Base-by-base conservation (phyloP, 768 basidiomycete species). In the Pisolithus marmoratus region DNA sequence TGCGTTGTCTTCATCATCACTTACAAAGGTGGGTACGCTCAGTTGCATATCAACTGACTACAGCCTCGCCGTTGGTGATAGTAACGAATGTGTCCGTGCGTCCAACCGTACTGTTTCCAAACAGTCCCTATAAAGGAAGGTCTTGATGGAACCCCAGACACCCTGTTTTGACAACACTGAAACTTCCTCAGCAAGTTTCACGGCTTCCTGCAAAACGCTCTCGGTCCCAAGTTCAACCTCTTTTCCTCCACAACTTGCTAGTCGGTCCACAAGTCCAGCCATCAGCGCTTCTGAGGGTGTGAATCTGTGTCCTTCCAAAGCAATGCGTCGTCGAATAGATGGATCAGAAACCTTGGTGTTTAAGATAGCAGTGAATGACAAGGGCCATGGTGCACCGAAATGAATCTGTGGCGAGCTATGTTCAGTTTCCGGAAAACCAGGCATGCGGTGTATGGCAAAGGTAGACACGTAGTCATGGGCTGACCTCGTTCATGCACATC, bases 401-500 rank as follows among this genome's bases (percentile, higher is more conserved):
- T 86, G 83, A 40, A 93, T 71, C 85, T 89, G 50, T 9, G 19
- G 17, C 3, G 19, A 15, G 24, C 43, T 26, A 41, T 41, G 7
- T 17, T 45, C 9, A 45, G 26, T 15, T 14, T 15, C 12, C 15
- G 24, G 14, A 45, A n/a, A 20, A 47, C 29, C 17, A 19, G 31
- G 23, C 40, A n/a, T 9, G n/a, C 24, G n/a, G 36, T 29, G 48
- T 8, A 15, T 7, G 36, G 19, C n/a, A 52, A 23, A 19, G 26
- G 2, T 46, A 17, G 38, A 43, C 8, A 38, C 41, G 11, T 23
- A n/a, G 8, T 7, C 37, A 42, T 2, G 2, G 6, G 14, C 37
- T 20, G 53, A 89, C 87, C 73, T 95, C 94, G 63, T 95, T 97
- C 93, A 96, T 95, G 64, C 85, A 90, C 48, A 90, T 69, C 87